Evolutionary conservation across 768 basidiomycete genomes (phyloP), one percentile per base, ranked within the genome.

Genomic region (Leccinum boreale): DNA sequence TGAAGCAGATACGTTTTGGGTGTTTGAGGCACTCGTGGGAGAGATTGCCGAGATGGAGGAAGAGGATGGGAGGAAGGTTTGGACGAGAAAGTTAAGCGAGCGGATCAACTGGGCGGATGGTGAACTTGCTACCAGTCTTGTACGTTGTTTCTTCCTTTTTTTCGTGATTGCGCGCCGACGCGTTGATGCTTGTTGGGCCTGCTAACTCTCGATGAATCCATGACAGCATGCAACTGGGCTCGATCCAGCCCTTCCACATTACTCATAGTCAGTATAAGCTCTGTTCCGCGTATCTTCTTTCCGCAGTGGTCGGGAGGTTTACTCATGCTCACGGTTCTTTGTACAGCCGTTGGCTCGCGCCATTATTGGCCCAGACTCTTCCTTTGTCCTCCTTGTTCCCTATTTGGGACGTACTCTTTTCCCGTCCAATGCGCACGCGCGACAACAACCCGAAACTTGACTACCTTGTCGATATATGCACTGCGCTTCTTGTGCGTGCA

Each of bases 1-100:
- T 5, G 90, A 92, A 69, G 90, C 90, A 2, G 90, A 92, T 64
- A 80, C 86, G 0, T 92, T 92, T 68, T 92, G 90, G 90, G 65
- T 91, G 5, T 87, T 92, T 55, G 89, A 91, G 68, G 80, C 84
- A 0, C 77, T 92, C 63, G 74, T 90, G 0, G 83, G 85, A 26
- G 90, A 92, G 65, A 82, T 92, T 50, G 76, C 82, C 1, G 90
- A 89, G 52, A 68, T 92, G n/a, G 85, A 86, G 58, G 86, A 87
- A 52, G 84, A 85, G 57, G 85, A 85, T 28, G 81, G 81, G 15
- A 82, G 81, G 7, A 79, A 74, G 50, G 45, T 78, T 24, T 91
- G 87, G 89, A 84, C 84, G 74, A 78, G 73, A 52, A 82, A 77
- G 58, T 74, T 92, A 39, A 81, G 85, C 31, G 81, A 85, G 29